A percentile compares a stretch with the other conserved stretches of the same genome.
Evolutionary conservation across 1,139 yeast genomes (phyloP).

Genomic region (Wickerhamomyces sp.): DNA sequence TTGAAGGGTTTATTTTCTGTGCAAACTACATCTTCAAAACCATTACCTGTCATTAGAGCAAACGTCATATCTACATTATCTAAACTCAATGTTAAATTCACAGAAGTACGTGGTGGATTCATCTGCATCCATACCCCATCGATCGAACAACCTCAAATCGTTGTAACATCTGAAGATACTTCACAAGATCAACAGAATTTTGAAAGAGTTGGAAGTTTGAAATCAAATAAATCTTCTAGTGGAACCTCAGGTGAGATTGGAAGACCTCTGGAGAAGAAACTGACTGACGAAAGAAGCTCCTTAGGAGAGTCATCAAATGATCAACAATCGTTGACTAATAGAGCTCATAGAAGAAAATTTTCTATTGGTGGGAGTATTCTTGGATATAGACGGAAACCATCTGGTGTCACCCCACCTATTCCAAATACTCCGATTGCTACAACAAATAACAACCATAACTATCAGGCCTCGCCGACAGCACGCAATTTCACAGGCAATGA

Average conservation of each 20-base stretch:
- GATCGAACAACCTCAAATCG: constrained; percentile 17
- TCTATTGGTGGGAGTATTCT: constrained; percentile 48
- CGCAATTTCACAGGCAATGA: constrained; percentile 22
- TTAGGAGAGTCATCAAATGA: constrained; percentile 12
- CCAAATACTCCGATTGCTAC: constrained; percentile 43
- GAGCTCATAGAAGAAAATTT: constrained; percentile 55
- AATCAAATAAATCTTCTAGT: constrained; percentile 9
- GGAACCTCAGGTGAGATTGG: constrained; percentile 5
- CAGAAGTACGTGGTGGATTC: constrained; percentile 94
- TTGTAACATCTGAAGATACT: constrained; percentile 26
- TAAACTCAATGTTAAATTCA: constrained; percentile 73
- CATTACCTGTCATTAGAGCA: constrained; percentile 82
- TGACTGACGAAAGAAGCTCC: constrained; percentile 7
- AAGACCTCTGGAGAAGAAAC: constrained; percentile 2
- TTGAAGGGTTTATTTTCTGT: constrained; percentile 94
- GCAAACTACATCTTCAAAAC: constrained; percentile 91
- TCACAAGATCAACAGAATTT: constrained; percentile 4
- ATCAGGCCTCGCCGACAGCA: constrained; percentile 12
- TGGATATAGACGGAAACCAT: constrained; percentile 24
- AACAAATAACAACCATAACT: constrained; percentile 10
- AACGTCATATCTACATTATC: constrained; percentile 78
- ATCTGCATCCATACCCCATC: constrained; percentile 63
- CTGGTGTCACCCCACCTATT: constrained; percentile 18
- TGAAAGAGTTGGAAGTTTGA: constrained; percentile 10
- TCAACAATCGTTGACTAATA: constrained; percentile 17